Conservation (phyloP, 2,329 filamentous ascomycete genomes). For the Cladosporium austrohemisphaericum region DNA sequence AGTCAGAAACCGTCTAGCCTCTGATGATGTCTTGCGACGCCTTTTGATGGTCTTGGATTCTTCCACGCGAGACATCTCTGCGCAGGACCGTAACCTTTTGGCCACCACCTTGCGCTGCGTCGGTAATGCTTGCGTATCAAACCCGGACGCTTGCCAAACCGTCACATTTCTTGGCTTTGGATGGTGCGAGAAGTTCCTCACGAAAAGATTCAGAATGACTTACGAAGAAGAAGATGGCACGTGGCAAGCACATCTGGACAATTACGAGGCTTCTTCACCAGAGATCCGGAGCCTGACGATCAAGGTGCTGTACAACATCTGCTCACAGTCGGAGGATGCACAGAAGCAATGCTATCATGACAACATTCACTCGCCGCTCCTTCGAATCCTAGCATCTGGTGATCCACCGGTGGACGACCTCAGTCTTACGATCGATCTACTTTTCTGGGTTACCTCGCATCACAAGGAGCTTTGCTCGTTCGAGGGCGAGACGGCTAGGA, state of each 20-base stretch:
- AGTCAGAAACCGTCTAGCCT: not conserved
- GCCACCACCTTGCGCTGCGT: constrained; percentile 27
- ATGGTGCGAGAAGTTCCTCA: not conserved
- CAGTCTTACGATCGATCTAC: constrained; percentile 21
- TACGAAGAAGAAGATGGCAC: too few relatives aligned
- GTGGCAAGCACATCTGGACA: too few relatives aligned
- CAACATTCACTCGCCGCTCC: not conserved
- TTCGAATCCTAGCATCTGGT: not conserved
- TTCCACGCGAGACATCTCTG: not conserved
- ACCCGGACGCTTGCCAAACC: constrained; percentile 6
- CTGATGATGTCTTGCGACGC: not conserved
- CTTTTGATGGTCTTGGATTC: not conserved
- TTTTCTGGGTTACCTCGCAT: constrained; percentile 25
- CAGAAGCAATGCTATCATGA: constrained; percentile 23
- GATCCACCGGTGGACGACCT: not conserved
- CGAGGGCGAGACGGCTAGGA: not conserved
- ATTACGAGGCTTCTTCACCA: too few relatives aligned
- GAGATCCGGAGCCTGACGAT: constrained; percentile 24
- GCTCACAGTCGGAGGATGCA: constrained; percentile 29
- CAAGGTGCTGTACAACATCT: constrained; percentile 40
- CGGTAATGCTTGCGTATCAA: constrained; percentile 26
- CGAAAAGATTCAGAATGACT: too few relatives aligned
- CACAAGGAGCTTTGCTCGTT: constrained; percentile 1
- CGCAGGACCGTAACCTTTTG: not conserved
- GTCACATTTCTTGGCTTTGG: not conserved